Conservation (phyloP, 345 rosid genomes). For the Erysimum cheiranthoides region DNA sequence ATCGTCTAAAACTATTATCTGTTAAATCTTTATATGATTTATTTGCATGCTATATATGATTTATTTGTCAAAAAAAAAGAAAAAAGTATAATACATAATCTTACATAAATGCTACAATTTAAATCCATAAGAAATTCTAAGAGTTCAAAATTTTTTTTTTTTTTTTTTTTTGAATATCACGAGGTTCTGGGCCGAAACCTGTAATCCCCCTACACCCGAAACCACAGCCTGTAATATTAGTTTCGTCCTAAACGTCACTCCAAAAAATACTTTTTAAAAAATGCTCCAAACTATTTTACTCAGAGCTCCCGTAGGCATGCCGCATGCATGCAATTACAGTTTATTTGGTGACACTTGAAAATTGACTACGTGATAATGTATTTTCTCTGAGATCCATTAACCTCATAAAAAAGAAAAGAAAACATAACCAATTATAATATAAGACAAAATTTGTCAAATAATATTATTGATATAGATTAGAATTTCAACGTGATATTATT, state of each 20-base stretch:
- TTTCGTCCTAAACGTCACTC: too few relatives aligned
- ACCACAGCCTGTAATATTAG: too few relatives aligned
- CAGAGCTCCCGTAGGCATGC: slow-evolving; percentile 1
- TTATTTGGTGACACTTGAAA: slow-evolving; percentile 5
- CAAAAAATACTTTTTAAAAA: background rate
- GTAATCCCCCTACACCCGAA: too few relatives aligned
- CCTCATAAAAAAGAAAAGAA: background rate
- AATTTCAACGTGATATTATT: slow-evolving; percentile 38
- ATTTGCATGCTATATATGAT: too few relatives aligned
- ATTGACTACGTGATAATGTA: slow-evolving; percentile 26
- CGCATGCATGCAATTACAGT: slow-evolving; percentile 6
- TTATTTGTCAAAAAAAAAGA: too few relatives aligned
- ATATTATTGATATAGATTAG: slow-evolving; percentile 2
- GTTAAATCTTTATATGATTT: too few relatives aligned
- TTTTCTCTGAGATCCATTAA: slow-evolving; percentile 11
- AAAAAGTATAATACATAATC: background rate
- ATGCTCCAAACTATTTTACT: slow-evolving; percentile 13
- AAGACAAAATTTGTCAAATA: slow-evolving; percentile 15
- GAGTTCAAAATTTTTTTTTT: too few relatives aligned
- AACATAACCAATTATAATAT: background rate
- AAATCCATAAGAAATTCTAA: background rate
- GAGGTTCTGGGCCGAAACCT: too few relatives aligned
- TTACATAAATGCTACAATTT: background rate
- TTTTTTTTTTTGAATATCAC: too few relatives aligned
- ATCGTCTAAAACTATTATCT: too few relatives aligned